phyloP scores from a whole-genome alignment of 2,329 filamentous ascomycete species.

The Fusarium ambrosium region DNA sequence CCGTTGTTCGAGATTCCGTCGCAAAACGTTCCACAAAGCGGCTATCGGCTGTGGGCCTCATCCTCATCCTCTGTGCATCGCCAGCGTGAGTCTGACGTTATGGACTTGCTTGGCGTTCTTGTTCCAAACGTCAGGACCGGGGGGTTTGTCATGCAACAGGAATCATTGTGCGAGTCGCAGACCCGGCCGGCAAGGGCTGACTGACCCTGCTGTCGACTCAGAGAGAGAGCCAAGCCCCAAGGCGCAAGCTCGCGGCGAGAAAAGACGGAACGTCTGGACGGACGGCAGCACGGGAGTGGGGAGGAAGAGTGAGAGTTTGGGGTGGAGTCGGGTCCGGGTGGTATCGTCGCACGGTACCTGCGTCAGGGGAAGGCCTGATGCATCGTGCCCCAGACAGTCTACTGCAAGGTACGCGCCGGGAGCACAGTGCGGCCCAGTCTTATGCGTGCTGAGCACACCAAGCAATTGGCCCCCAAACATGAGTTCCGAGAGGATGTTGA shows the following conservation, averaged over 20 bases:
- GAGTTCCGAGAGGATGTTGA: constrained; percentile 27
- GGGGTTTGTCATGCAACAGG: constrained; percentile 45
- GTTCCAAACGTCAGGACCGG: constrained; percentile 41
- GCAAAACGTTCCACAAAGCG: constrained; percentile 29
- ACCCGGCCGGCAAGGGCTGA: constrained; percentile 21
- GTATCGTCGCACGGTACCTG: constrained; percentile 39
- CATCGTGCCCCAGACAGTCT: constrained; percentile 23
- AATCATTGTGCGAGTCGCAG: constrained; percentile 31
- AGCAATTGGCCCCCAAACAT: constrained; percentile 40
- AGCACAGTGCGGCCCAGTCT: constrained; percentile 17
- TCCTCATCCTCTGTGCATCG: neutral
- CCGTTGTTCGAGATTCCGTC: neutral
- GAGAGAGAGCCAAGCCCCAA: constrained; percentile 26
- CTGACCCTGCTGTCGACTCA: constrained; percentile 31
- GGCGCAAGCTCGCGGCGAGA: constrained; percentile 47
- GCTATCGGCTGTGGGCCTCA: constrained; percentile 3
- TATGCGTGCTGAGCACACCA: constrained; percentile 23
- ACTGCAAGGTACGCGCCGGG: constrained; percentile 48
- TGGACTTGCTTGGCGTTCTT: constrained; percentile 28
- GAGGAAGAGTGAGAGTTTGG: constrained; percentile 36
- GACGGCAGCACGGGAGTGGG: constrained; percentile 32
- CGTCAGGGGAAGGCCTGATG: constrained; percentile 30
- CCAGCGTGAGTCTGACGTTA: constrained; percentile 5
- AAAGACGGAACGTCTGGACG: constrained; percentile 32
- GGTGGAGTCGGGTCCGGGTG: constrained; percentile 23